Evolutionary conservation across 2,329 filamentous ascomycete genomes (phyloP), one percentile per base, ranked within the genome.

Genomic region (Cercospora sp.): DNA sequence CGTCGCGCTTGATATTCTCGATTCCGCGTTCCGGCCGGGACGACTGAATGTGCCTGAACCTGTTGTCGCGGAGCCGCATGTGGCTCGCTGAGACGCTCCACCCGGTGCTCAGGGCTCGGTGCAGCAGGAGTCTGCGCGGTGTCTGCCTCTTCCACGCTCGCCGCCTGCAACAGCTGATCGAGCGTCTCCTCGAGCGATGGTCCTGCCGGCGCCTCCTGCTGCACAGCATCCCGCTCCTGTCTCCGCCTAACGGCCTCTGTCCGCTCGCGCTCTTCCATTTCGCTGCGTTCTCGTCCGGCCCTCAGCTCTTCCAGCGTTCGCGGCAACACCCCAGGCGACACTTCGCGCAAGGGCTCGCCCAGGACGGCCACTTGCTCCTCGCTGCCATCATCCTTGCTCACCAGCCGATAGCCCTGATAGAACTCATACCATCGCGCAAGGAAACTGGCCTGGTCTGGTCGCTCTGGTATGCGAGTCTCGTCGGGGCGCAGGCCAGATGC

Each of bases 371-470:
- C 79, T 30, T 79, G 79, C 62, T 81, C 77, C 68, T 85, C 81
- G 3, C 73, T 77, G 13, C 83, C 83, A 73, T 84, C 81, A 23
- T 79, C 73, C 20, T 73, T 75, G 63, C 55, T 76, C 2, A 80
- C 78, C 9, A 80, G 75, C 51, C 82, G 75, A 67, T 82, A 84
- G 33, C 83, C 83, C 64, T 79, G 79, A 71, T 84, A 80, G 68
- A 83, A 85, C 62, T 85, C 82, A 70, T 82, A 83, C 83, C 83
- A 85, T 36, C 78, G 74, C 18, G 79, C 72, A 9, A 84, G 71
- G 64, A 85, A 85, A 16, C 77, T 80, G 33, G 75, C 76, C 75
- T 84, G 83, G 69, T 84, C 82, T 9, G 83, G 83, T 30, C 79
- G 75, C 18, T 81, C 75, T 10, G 83, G 83, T 51, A 85, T 81